Evolutionary conservation across 176 grass and related monocot species (phyloP), one percentile per base, ranked within the genome.

Genomic region (Poa annua): DNA sequence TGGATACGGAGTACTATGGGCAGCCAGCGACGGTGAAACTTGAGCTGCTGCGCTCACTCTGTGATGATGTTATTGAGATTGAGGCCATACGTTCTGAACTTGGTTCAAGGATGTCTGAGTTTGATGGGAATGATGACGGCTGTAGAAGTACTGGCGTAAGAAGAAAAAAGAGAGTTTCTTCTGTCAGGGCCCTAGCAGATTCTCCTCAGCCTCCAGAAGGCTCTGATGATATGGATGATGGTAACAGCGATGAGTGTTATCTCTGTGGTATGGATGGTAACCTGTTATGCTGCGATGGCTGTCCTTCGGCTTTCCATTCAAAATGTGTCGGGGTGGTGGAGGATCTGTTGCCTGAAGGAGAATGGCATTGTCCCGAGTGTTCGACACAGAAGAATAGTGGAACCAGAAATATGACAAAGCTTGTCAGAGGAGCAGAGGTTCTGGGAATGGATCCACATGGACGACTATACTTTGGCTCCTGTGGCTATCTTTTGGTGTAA

Each of bases 301-400:
- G 96, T 83, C 96, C 96, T 83, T 88, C 91, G 69, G 96, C 96
- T 9, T 99, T 99, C 72, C 96, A 99, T 84, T 99, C 96, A 42
- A 99, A 84, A 86, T 98, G 96, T 75, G 92, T 95, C 16, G 96
- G 96, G 42, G 89, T 92, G 65, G 93, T 85, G 60, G 94, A 93
- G 74, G 93, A 95, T 88, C 80, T 90, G 53, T 96, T 99, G 85
- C 91, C 96, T 69, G 93, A 99, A 91, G 96, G 93, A 60, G 78
- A 90, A 76, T 99, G 96, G 96, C 89, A 87, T 71, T 99, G 96
- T 81, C 93, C 96, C 7, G 91, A 99, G 68, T 99, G 96, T 59
- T 87, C 84, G 52, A 84, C 96, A 75, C 82, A 80, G 17, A 96
- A 76, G 80, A 87, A 84, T 71, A 79, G 87, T 78, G 89, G 85